Evolutionary conservation across 345 rosid genomes (phyloP), one percentile per base, ranked within the genome.

Genomic region (Corymbia maculata): DNA sequence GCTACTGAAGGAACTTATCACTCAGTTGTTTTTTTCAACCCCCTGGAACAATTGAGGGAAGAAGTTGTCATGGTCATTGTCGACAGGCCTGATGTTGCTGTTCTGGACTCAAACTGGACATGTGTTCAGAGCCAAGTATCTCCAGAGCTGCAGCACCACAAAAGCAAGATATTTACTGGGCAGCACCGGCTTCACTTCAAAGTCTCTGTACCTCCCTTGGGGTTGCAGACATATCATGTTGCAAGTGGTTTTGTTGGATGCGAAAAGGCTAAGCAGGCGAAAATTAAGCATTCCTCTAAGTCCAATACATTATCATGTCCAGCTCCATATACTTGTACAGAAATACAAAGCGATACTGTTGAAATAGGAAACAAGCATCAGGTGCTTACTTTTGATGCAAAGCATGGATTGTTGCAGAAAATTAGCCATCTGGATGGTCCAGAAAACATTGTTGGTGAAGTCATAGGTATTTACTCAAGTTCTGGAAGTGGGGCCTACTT

Each of bases 161-260:
- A 90, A 85, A 90, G 90, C 91, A 96, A 95, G 85, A 86, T 92
- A 51, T 98, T 96, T 89, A 97, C 98, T 0, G 98, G 98, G 86
- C 93, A 93, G 90, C 99, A 98, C 91, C 96, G 98, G 22, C 89
- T 97, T 52, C 92, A 95, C 93, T 98, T 98, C 98, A 97, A 95
- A 94, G 98, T 97, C 90, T 93, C 96, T 86, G 92, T 96, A 86
- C 98, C 99, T 87, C 94, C 99, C 86, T 87, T 97, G 96, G 99
- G 99, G 64, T 88, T 98, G 92, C 94, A 94, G 92, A 94, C 93
- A n/a, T 98, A 97, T 93, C 95, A 95, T 89, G 92, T 98, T 91
- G 97, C 93, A 52, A 95, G 93, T 85, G 99, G 99, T 85, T 92
- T 94, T 87, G 95, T 85, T 1, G 97, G 96, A 89, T 98, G 99